phyloP scores from a whole-genome alignment of 2,329 filamentous ascomycete species.

The Coniochaeta prunicola region DNA sequence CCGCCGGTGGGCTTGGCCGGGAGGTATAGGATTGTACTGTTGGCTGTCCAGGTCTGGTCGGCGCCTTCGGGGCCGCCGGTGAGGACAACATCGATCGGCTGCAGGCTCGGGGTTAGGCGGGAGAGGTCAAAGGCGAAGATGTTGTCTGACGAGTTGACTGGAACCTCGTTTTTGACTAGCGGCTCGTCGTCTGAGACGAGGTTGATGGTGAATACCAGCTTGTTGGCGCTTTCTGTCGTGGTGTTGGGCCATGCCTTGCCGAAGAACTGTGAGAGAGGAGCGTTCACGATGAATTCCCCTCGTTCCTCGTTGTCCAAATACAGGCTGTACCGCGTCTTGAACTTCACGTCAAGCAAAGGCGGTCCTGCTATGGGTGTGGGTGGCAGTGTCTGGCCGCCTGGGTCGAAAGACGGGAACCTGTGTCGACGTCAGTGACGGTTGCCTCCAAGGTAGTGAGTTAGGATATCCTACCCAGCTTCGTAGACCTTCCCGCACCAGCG shows the following conservation, averaged over 20 bases:
- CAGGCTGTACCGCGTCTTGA: slow-evolving; percentile 37
- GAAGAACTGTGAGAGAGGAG: slow-evolving; percentile 31
- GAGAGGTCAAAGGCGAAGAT: slow-evolving; percentile 30
- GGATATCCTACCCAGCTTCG: slow-evolving; percentile 24
- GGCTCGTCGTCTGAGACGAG: slow-evolving; percentile 17
- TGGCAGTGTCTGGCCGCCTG: slow-evolving; percentile 33
- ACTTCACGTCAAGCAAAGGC: slow-evolving; percentile 33
- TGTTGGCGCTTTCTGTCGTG: slow-evolving; percentile 7
- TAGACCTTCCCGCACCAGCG: slow-evolving; percentile 43
- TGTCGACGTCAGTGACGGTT: not conserved
- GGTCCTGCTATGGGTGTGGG: slow-evolving; percentile 21
- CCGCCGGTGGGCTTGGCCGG: slow-evolving; percentile 31
- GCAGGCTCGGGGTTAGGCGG: slow-evolving; percentile 23
- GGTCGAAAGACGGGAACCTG: slow-evolving; percentile 33
- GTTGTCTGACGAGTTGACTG: slow-evolving; percentile 24
- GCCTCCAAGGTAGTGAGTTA: too few species aligned
- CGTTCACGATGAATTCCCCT: slow-evolving; percentile 36
- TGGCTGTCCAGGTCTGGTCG: slow-evolving; percentile 25
- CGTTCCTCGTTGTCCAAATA: slow-evolving; percentile 33
- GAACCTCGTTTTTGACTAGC: slow-evolving; percentile 19
- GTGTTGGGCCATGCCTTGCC: slow-evolving; percentile 27
- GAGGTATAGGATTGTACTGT: slow-evolving; percentile 30
- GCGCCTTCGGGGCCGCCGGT: slow-evolving; percentile 23
- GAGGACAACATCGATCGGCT: slow-evolving; percentile 31
- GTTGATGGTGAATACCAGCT: slow-evolving; percentile 29